Evolutionary conservation across 768 basidiomycete species (phyloP).

Genomic region (Lentinus brumalis): DNA sequence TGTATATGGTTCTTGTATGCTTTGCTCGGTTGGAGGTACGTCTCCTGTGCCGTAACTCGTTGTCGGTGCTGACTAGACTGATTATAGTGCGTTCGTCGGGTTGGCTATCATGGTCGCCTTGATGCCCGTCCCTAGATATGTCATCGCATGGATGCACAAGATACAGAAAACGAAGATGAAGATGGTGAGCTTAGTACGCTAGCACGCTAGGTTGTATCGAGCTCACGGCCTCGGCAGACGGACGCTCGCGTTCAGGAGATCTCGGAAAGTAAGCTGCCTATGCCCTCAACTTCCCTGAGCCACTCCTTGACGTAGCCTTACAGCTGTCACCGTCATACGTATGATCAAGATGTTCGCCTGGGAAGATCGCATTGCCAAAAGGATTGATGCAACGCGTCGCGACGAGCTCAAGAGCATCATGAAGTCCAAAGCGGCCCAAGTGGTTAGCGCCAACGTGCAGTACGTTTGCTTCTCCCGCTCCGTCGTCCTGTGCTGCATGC

Average conservation of each 20-base stretch:
- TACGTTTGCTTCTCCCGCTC: constrained; percentile 27
- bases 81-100: constrained; percentile 39
- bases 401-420: constrained; percentile 58
- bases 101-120: constrained; percentile 42
- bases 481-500: constrained; percentile 33
- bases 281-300: not conserved
- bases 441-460: constrained; percentile 48
- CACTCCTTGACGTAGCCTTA: not conserved
- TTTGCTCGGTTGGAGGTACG: constrained; percentile 52
- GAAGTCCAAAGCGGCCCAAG: constrained; percentile 49
- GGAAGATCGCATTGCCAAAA: constrained; percentile 48
- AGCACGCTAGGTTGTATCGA: not conserved
- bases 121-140: constrained; percentile 41
- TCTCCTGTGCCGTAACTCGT: not conserved
- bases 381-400: constrained; percentile 57
- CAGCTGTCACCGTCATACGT: constrained; percentile 38
- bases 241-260: constrained; percentile 46
- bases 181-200: constrained; percentile 27
- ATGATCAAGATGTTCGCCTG: constrained; percentile 51
- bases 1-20: constrained; percentile 44
- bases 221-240: constrained; percentile 29
- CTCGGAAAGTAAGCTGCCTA: constrained; percentile 36
- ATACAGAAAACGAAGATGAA: constrained; percentile 43
- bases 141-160: constrained; percentile 35
- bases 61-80: not conserved